Evolutionary conservation across 306 rosid species (phyloP).

Genomic region (Prunus armeniaca): DNA sequence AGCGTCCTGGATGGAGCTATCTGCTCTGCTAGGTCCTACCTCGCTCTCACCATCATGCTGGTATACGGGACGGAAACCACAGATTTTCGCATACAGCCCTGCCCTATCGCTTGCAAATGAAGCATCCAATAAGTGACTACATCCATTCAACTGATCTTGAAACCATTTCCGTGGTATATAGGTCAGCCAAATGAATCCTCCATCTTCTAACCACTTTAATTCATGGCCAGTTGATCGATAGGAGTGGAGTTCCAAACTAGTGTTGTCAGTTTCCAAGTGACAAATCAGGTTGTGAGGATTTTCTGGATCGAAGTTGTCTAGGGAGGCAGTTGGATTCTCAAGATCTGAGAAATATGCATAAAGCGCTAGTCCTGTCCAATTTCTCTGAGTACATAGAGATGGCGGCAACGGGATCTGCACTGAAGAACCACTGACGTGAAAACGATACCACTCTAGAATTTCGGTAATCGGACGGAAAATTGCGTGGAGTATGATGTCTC

Average conservation of each 20-base stretch:
- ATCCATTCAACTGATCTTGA: neutral
- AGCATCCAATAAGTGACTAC: neutral
- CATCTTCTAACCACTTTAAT: neutral
- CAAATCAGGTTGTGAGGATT: neutral
- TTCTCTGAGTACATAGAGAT: neutral
- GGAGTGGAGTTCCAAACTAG: neutral
- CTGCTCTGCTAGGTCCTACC: too few relatives aligned
- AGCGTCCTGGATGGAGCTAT: too few relatives aligned
- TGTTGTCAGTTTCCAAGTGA: neutral
- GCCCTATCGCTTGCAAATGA: neutral
- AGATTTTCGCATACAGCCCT: neutral
- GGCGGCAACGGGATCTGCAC: neutral
- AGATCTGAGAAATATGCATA: neutral
- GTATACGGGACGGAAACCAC: neutral
- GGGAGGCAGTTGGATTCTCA: conserved; percentile 6
- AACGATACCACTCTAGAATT: neutral
- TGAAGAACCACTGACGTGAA: neutral
- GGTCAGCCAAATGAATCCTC: neutral
- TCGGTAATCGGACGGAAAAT: neutral
- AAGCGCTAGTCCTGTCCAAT: conserved; percentile 3
- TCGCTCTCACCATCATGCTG: neutral
- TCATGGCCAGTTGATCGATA: neutral
- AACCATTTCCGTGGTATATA: conserved; percentile 17
- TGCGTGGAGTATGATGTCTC: too few relatives aligned
- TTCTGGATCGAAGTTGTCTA: neutral